Evolutionary conservation across 2,329 filamentous ascomycete genomes (phyloP).

Genomic region (Penicillium verrucosum): DNA sequence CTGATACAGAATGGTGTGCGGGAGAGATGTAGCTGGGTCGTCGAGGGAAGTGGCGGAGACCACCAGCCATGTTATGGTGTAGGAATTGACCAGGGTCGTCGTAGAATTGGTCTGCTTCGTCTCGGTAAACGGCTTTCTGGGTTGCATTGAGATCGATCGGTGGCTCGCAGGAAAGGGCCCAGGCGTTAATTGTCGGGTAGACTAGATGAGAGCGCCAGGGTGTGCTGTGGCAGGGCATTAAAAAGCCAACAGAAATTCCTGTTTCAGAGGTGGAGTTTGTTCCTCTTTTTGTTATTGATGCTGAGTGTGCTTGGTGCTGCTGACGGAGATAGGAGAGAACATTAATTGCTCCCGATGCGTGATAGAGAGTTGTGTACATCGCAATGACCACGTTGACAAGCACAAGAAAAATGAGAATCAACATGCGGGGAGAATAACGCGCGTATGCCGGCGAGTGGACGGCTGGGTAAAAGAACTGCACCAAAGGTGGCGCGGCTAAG

Average conservation of each 20-base stretch:
- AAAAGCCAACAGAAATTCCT: conserved; percentile 64
- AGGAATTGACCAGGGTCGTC: conserved; percentile 60
- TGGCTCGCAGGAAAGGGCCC: conserved; percentile 87
- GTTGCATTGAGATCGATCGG: conserved; percentile 64
- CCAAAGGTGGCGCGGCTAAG: conserved; percentile 66
- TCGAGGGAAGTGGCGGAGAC: conserved; percentile 33
- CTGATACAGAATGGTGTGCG: not conserved
- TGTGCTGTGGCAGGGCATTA: conserved; percentile 94
- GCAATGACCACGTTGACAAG: conserved; percentile 67
- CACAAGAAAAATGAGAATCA: conserved; percentile 58
- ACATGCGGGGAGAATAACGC: conserved; percentile 45
- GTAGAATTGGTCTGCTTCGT: conserved; percentile 93
- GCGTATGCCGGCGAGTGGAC: conserved; percentile 32
- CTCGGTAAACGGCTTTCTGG: conserved; percentile 68
- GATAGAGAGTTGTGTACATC: conserved; percentile 69
- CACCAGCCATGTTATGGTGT: conserved; percentile 49
- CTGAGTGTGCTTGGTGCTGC: conserved; percentile 62
- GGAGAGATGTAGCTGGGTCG: conserved; percentile 31
- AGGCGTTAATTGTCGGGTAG: conserved; percentile 69
- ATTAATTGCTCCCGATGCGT: conserved; percentile 75
- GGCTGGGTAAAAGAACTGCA: conserved; percentile 60
- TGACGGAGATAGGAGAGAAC: conserved; percentile 73
- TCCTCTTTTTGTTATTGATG: conserved; percentile 28
- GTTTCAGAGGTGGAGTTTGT: conserved; percentile 17
- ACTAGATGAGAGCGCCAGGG: conserved; percentile 90